These are phyloP conservation scores for Pseudogymnoascus verrucosus DNA, from an alignment of 2,329 filamentous ascomycete genomes.

Conservation along the genomic window DNA sequence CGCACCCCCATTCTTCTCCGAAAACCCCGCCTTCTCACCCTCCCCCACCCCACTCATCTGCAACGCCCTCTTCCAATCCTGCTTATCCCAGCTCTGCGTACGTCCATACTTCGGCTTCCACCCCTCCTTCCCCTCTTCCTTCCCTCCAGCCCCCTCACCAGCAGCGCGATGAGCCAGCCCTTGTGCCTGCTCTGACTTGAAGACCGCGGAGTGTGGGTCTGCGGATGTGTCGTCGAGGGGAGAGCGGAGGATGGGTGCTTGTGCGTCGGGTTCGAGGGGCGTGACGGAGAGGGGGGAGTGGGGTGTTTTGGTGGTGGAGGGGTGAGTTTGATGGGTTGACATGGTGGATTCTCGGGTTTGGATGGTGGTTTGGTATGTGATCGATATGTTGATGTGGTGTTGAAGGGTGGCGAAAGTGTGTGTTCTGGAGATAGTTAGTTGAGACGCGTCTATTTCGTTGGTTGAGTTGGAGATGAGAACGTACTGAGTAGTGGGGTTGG, in stretches of 20 bases:
- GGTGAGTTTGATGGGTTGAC: not conserved
- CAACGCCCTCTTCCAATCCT: slow-evolving; percentile 46
- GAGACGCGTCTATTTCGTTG: not conserved
- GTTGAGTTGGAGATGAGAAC: not conserved
- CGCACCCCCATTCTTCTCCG: not conserved
- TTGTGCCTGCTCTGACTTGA: not conserved
- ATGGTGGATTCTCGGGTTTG: not conserved
- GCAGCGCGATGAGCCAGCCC: not conserved
- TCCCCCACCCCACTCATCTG: slow-evolving; percentile 38
- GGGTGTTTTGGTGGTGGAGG: not conserved
- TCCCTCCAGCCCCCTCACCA: not conserved
- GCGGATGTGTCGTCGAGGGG: not conserved
- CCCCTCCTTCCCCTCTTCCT: not conserved
- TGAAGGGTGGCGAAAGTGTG: not conserved
- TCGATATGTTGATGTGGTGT: not conserved
- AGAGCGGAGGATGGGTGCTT: not conserved
- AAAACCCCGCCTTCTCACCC: slow-evolving; percentile 24
- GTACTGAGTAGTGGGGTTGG: not conserved
- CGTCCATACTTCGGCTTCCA: slow-evolving; percentile 9
- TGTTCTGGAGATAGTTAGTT: not conserved
- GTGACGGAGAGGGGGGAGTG: not conserved
- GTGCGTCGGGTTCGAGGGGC: not conserved
- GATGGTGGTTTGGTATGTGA: not conserved
- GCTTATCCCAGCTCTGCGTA: slow-evolving; percentile 34
- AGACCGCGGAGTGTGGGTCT: not conserved